Evolutionary conservation across 768 basidiomycete genomes (phyloP), one percentile per base, ranked within the genome.

Genomic region (Phlebiopsis gigantea): DNA sequence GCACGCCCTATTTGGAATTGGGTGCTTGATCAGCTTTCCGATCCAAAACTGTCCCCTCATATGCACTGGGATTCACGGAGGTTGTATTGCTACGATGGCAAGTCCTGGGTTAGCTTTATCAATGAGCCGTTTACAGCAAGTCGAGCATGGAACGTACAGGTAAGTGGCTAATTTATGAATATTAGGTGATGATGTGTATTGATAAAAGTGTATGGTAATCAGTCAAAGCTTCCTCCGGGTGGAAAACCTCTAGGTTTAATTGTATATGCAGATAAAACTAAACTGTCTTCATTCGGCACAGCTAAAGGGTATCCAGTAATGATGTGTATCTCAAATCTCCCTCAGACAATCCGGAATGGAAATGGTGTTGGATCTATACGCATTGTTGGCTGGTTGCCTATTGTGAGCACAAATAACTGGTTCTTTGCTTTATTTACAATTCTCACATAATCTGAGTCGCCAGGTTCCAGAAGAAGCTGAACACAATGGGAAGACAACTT

Each of bases 371-470:
- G 66, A 3, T 53, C 57, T 5, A 66, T 60, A 1, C 28, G 52
- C 1, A 57, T 67, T 21, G 67, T 68, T 1, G 62, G 66, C 3
- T 68, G 62, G 62, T 50, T 68, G 9, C 64, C 68, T 2, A 64
- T 70, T 17, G 62, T 70, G 50, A 53, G 34, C 56, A n/a, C 30
- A 43, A 43, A 17, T 26, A 17, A 39, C 21, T 39, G 8, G 17
- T 22, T 25, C 25, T 34, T 49, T 6, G 15, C 50, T 45, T 46
- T 34, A n/a, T 14, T 39, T 19, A 34, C 45, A 46, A 43, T 21
- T 15, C 29, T 31, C 29, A 22, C 21, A 43, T 21, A 22, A 25
- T 31, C 29, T 19, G 17, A 43, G 28, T 5, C 43, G 4, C 2
- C 46, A 64, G 63, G 47, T 62, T n/a, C 15, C 29, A 5, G 61